Conservation (phyloP, 2,329 filamentous ascomycete genomes). For the Exophiala viscosa region DNA sequence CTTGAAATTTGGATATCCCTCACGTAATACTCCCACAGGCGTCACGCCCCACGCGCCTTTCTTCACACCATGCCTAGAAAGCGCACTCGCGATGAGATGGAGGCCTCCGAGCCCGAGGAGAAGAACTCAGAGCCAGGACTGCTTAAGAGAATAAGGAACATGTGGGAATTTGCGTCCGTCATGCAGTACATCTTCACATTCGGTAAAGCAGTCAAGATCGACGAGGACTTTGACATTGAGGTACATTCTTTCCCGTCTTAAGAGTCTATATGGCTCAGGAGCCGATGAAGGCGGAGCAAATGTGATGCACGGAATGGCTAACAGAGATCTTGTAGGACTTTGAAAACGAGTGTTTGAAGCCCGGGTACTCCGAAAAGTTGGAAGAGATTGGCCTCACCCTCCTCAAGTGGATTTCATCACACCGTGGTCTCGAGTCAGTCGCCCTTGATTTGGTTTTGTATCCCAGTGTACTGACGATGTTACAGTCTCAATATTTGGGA, state of each 20-base stretch:
- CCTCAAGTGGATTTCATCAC: constrained; percentile 89
- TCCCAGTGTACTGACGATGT: constrained; percentile 26
- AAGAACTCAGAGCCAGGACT: constrained; percentile 41
- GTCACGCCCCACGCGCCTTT: constrained; percentile 3
- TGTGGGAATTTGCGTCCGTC: constrained; percentile 93
- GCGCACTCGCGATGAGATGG: constrained; percentile 54
- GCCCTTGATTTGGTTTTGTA: background rate
- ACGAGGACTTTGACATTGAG: constrained; percentile 84
- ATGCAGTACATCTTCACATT: constrained; percentile 94
- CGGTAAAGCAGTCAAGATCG: constrained; percentile 82
- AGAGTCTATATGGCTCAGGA: background rate
- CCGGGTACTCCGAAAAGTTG: constrained; percentile 66
- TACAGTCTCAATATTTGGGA: constrained; percentile 80
- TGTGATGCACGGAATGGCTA: constrained; percentile 22
- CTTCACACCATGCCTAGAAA: constrained; percentile 45
- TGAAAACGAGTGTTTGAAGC: constrained; percentile 82
- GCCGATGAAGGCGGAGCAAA: constrained; percentile 15
- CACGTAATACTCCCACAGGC: too few species aligned
- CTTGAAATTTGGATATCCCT: too few species aligned
- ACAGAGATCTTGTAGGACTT: constrained; percentile 61
- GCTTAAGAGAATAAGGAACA: constrained; percentile 71
- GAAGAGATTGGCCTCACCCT: constrained; percentile 79
- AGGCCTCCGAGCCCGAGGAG: constrained; percentile 46
- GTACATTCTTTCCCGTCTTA: constrained; percentile 49
- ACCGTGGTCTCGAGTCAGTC: constrained; percentile 83